Evolutionary conservation across 164 flowering plant genomes (phyloP).

Genomic region (Warburgia ugandensis): DNA sequence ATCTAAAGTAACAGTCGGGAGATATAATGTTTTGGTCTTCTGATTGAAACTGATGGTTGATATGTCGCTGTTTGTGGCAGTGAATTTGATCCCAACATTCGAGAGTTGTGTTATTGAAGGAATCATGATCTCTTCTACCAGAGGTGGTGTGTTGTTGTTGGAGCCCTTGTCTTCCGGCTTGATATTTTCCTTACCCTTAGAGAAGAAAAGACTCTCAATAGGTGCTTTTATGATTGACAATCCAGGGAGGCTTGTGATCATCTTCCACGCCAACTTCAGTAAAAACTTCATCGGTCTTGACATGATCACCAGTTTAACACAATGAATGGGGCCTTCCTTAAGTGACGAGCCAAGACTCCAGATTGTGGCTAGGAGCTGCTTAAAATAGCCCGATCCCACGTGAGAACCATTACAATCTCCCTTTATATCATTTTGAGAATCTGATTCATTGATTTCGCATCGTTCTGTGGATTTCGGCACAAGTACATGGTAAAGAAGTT

Average conservation of each 20-base stretch:
- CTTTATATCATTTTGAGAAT: too few relatives aligned
- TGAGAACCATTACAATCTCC: too few relatives aligned
- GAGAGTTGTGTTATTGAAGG: constrained; percentile 33
- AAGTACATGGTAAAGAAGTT: too few relatives aligned
- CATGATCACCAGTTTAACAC: too few relatives aligned
- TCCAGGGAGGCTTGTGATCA: constrained; percentile 9
- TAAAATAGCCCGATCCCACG: background rate
- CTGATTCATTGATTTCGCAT: background rate
- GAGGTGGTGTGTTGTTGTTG: constrained; percentile 11
- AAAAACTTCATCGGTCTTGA: constrained; percentile 15
- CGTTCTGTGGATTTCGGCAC: constrained; percentile 7
- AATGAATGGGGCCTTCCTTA: background rate
- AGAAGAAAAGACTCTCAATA: constrained; percentile 1
- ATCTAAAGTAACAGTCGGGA: constrained; percentile 35
- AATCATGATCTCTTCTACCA: constrained; percentile 33
- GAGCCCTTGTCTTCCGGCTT: background rate
- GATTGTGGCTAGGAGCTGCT: background rate
- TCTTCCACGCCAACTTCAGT: constrained; percentile 11
- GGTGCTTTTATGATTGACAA: constrained; percentile 11
- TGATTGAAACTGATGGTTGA: constrained; percentile 24
- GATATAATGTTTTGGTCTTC: constrained; percentile 14
- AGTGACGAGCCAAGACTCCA: background rate
- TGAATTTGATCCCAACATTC: constrained; percentile 24
- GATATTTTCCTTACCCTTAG: background rate
- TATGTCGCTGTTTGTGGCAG: constrained; percentile 18